Conservation (phyloP, 352 stramenopile species). For the Blastocystis sp. region DNA sequence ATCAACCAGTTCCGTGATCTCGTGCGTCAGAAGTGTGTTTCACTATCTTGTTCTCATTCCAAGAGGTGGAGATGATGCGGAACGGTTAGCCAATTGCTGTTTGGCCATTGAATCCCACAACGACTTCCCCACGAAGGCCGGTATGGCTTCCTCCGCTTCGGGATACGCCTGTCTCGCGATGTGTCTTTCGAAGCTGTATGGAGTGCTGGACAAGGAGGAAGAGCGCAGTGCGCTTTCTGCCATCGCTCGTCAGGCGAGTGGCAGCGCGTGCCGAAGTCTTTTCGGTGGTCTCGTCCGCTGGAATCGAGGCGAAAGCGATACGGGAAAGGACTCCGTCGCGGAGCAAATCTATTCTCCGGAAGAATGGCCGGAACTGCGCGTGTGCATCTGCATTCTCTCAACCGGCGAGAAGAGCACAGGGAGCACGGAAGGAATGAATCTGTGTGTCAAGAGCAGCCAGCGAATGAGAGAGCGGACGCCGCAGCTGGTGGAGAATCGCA, state of each 20-base stretch:
- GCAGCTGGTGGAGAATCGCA: slow-evolving; percentile 72
- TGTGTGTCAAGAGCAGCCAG: slow-evolving; percentile 77
- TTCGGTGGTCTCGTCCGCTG: slow-evolving; percentile 91
- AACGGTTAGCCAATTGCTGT: slow-evolving; percentile 62
- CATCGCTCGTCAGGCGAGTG: slow-evolving; percentile 84
- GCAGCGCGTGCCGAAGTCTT: slow-evolving; percentile 83
- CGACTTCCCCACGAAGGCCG: slow-evolving; percentile 91
- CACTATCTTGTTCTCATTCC: background rate
- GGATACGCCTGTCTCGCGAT: slow-evolving; percentile 79
- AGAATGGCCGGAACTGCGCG: slow-evolving; percentile 83
- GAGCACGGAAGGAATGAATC: slow-evolving; percentile 86
- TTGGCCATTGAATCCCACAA: slow-evolving; percentile 88
- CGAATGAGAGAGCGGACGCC: slow-evolving; percentile 65
- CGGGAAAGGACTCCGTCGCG: slow-evolving; percentile 70
- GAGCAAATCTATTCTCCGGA: slow-evolving; percentile 59
- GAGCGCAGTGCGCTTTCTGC: slow-evolving; percentile 63
- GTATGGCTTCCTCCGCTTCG: slow-evolving; percentile 87
- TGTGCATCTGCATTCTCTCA: slow-evolving; percentile 86
- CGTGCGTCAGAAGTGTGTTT: slow-evolving; percentile 56
- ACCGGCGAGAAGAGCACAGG: slow-evolving; percentile 89
- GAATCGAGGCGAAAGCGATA: slow-evolving; percentile 71
- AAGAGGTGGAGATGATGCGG: background rate
- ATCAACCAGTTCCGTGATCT: slow-evolving; percentile 67
- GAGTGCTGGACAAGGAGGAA: background rate
- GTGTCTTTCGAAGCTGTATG: background rate